Percentiles rank a stretch among this genome's conserved stretches.
phyloP scores from a whole-genome alignment of 371 early-diverging fungal species.

The Dinochytrium kinnereticum region DNA sequence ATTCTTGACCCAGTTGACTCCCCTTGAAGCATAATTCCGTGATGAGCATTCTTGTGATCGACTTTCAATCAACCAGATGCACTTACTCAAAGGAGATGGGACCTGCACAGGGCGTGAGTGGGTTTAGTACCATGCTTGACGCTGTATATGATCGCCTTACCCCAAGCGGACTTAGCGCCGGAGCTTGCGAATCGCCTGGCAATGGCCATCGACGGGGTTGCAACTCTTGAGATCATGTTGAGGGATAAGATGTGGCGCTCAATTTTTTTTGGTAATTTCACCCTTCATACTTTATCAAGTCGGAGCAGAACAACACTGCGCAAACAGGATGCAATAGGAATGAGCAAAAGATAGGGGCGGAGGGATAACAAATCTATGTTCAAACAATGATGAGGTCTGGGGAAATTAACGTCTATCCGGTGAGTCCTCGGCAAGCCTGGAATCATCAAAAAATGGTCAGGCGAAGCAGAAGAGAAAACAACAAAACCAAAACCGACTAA shows the following conservation, averaged over 20 bases:
- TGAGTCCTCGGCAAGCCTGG: slow-evolving; percentile 35
- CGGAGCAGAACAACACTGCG: no score
- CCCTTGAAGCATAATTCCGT: slow-evolving; percentile 33
- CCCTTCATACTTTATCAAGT: no score
- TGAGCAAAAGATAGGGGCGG: no score
- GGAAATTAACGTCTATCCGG: slow-evolving; percentile 31
- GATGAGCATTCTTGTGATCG: no score
- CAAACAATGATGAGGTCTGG: slow-evolving; percentile 9
- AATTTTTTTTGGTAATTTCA: no score
- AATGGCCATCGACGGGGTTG: neutral
- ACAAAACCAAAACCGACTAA: neutral
- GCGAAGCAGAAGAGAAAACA: neutral
- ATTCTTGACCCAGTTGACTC: slow-evolving; percentile 49
- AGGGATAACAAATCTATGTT: neutral
- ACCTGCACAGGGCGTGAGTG: slow-evolving; percentile 18
- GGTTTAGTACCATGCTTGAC: neutral
- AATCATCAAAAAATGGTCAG: neutral
- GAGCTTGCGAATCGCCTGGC: neutral
- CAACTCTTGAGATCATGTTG: slow-evolving; percentile 10
- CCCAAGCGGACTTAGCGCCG: slow-evolving; percentile 6
- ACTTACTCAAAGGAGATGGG: slow-evolving; percentile 47
- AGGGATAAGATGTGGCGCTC: no score
- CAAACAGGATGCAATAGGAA: no score
- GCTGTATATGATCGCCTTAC: neutral
- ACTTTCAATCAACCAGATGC: no score